Evolutionary conservation across 2,329 filamentous ascomycete genomes (phyloP).

Genomic region (Penicillium capsulatum): DNA sequence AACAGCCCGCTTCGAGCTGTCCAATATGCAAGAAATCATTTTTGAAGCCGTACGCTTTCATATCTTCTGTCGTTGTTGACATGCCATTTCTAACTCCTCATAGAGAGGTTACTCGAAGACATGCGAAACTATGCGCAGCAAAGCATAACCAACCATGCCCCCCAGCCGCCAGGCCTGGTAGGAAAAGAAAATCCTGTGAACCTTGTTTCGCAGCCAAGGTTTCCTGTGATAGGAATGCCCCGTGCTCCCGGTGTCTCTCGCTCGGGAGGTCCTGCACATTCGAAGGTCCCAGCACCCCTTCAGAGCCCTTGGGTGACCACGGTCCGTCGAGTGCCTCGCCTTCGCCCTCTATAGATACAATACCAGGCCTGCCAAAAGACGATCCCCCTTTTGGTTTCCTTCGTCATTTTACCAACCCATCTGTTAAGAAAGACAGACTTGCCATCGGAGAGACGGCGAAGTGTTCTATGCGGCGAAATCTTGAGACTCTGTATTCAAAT

Average conservation of each 20-base stretch:
- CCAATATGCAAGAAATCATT: conserved; percentile 30
- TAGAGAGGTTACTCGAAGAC: conserved; percentile 30
- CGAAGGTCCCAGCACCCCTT: conserved; percentile 1
- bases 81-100: not conserved
- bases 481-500: conserved; percentile 25
- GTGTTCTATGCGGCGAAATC: conserved; percentile 24
- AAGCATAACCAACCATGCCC: conserved; percentile 28
- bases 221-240: conserved; percentile 23
- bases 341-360: conserved; percentile 4
- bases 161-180: conserved; percentile 26
- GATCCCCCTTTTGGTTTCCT: conserved; percentile 27
- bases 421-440: conserved; percentile 25
- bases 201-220: conserved; percentile 25
- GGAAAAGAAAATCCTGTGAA: conserved; percentile 31
- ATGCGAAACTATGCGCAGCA: conserved; percentile 28
- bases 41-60: conserved; percentile 28
- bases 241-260: conserved; percentile 25
- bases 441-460: conserved; percentile 32
- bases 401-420: conserved; percentile 28
- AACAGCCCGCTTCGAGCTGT: conserved; percentile 22
- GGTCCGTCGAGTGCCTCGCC: conserved; percentile 2
- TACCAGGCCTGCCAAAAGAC: conserved; percentile 25
- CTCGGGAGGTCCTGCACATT: conserved; percentile 23
- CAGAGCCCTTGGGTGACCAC: conserved; percentile 2
- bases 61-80: not conserved